phyloP scores from a whole-genome alignment of 164 flowering plant species.

The Berberis thunbergii region DNA sequence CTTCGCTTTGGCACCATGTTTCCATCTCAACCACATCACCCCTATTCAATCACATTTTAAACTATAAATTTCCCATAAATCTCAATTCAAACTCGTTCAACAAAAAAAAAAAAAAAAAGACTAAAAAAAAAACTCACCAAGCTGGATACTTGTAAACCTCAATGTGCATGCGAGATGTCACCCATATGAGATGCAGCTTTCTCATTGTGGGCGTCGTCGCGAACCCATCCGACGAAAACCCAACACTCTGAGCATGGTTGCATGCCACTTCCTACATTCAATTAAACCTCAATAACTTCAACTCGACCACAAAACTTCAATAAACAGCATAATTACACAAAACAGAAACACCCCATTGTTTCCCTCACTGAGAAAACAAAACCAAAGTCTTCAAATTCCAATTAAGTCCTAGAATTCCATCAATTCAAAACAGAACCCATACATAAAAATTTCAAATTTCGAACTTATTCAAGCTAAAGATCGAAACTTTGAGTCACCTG shows the following conservation, averaged over 20 bases:
- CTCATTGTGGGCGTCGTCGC: constrained; percentile 90
- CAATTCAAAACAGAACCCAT: not conserved
- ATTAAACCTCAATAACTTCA: not conserved
- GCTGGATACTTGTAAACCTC: constrained; percentile 96
- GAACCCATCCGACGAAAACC: constrained; percentile 94
- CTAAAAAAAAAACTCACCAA: constrained; percentile 43
- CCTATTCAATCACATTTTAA: constrained; percentile 34
- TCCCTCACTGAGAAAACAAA: not conserved
- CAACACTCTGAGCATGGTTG: constrained; percentile 94
- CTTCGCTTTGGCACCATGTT: constrained; percentile 96
- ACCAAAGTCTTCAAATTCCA: constrained; percentile 1
- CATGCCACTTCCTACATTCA: constrained; percentile 76
- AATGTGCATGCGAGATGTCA: constrained; percentile 96
- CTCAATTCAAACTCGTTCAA: not conserved
- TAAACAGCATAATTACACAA: not conserved
- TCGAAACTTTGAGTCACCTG: too few relatives aligned
- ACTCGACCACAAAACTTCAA: not conserved
- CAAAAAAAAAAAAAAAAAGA: constrained; percentile 2
- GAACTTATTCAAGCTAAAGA: too few relatives aligned
- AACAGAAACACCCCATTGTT: not conserved
- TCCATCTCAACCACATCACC: constrained; percentile 95
- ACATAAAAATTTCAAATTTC: too few relatives aligned
- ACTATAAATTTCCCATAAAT: not conserved
- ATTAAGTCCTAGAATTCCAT: not conserved
- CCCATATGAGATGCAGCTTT: constrained; percentile 95